phyloP scores from a whole-genome alignment of 192 early-diverging fungal species.

The Mortierella hygrophila region DNA sequence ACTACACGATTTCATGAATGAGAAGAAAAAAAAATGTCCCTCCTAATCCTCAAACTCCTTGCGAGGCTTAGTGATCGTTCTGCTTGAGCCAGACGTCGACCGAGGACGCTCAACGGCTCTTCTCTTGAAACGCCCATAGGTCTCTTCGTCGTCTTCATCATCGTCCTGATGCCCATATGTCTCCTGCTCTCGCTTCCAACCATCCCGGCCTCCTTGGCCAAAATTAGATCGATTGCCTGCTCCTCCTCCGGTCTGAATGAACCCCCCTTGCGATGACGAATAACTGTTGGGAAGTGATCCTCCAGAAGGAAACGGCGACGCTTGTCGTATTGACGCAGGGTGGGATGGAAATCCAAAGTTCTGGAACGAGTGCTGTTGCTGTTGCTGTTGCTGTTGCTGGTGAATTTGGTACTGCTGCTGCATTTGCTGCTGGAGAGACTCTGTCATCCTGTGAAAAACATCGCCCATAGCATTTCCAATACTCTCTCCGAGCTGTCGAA shows the following conservation, averaged over 20 bases:
- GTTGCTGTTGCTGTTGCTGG: constrained; percentile 5
- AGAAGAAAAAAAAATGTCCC: not conserved
- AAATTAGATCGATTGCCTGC: constrained; percentile 18
- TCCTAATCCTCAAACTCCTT: constrained; percentile 33
- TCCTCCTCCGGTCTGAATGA: not conserved
- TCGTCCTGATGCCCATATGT: constrained; percentile 17
- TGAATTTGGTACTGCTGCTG: constrained; percentile 29
- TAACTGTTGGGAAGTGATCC: not conserved
- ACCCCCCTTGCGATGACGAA: constrained; percentile 23
- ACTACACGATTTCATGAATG: not conserved
- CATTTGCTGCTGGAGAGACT: constrained; percentile 35
- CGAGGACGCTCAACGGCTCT: constrained; percentile 39
- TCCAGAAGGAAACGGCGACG: constrained; percentile 13
- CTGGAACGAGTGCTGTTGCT: constrained; percentile 8
- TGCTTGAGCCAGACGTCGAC: constrained; percentile 28
- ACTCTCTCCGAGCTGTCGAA: constrained; percentile 28
- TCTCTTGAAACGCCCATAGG: constrained; percentile 39
- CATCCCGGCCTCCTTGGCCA: constrained; percentile 12
- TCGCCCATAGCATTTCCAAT: constrained; percentile 47
- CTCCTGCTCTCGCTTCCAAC: constrained; percentile 27
- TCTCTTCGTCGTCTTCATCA: constrained; percentile 34
- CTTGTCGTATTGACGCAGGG: constrained; percentile 30
- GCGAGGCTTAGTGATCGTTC: constrained; percentile 33
- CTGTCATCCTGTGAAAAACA: constrained; percentile 37
- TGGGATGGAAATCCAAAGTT: constrained; percentile 18